These are phyloP conservation scores for Nidula niveotomentosa DNA, from an alignment of 1,284 basidiomycete genomes.

Conservation along the genomic window DNA sequence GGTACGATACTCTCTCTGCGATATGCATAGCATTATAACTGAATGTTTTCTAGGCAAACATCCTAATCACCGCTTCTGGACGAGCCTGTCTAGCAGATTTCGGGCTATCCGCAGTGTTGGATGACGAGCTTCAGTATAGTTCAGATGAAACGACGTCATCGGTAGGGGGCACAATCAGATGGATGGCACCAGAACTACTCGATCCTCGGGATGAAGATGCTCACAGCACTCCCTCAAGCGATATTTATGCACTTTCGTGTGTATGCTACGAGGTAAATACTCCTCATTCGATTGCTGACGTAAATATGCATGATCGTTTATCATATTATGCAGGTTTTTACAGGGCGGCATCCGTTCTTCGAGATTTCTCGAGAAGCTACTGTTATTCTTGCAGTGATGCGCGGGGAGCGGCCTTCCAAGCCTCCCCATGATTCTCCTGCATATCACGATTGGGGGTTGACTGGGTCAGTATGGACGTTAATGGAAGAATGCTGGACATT, in stretches of 20 bases:
- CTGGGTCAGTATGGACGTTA: too few relatives aligned
- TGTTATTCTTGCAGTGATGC: not conserved
- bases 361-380: not conserved
- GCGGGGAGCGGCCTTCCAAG: not conserved
- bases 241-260: slow-evolving; percentile 15
- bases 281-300: not conserved
- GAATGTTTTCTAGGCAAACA: slow-evolving; percentile 7
- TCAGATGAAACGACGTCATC: slow-evolving; percentile 4
- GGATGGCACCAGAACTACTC: slow-evolving; percentile 15
- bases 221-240: slow-evolving; percentile 7
- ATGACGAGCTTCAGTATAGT: slow-evolving; percentile 8
- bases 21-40: too few relatives aligned
- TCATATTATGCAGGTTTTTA: not conserved
- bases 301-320: not conserved
- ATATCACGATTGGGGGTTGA: too few relatives aligned
- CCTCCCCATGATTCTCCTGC: not conserved
- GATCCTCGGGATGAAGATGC: slow-evolving; percentile 1
- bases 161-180: slow-evolving; percentile 8
- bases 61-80: slow-evolving; percentile 11
- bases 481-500: too few relatives aligned
- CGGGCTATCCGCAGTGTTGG: slow-evolving; percentile 10
- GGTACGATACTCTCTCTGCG: too few relatives aligned
- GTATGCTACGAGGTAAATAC: slow-evolving; percentile 15
- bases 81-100: slow-evolving; percentile 18
- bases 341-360: not conserved